Percentiles rank a stretch among this genome's conserved stretches.
Evolutionary conservation across 192 early-diverging fungal genomes (phyloP).

Genomic region (Thamnidium elegans): DNA sequence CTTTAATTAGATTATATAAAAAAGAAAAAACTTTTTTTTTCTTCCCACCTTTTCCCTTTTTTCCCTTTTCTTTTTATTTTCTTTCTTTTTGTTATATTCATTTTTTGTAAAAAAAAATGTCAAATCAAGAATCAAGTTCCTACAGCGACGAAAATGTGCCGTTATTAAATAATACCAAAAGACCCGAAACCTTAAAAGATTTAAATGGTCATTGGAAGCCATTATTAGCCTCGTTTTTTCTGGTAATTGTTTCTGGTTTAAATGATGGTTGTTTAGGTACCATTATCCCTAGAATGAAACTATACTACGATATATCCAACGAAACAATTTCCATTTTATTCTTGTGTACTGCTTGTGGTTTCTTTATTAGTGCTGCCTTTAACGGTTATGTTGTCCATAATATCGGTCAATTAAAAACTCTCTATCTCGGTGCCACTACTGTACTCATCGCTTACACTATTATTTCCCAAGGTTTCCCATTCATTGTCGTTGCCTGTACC

Average conservation of each 20-base stretch:
- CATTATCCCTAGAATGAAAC: slow-evolving; percentile 32
- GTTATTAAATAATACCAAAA: too few relatives aligned
- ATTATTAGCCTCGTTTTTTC: slow-evolving; percentile 17
- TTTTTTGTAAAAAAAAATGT: too few relatives aligned
- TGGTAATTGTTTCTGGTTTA: slow-evolving; percentile 16
- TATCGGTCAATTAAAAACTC: slow-evolving; percentile 18
- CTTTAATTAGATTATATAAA: too few relatives aligned
- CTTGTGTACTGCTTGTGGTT: slow-evolving; percentile 27
- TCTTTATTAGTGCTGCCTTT: slow-evolving; percentile 16
- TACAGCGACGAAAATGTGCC: too few relatives aligned
- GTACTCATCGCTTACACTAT: slow-evolving; percentile 19
- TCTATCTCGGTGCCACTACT: slow-evolving; percentile 6
- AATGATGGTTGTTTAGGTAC: slow-evolving; percentile 30
- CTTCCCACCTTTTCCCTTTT: too few relatives aligned
- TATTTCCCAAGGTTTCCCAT: slow-evolving; percentile 22
- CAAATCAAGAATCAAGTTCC: too few relatives aligned
- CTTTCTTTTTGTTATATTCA: too few relatives aligned
- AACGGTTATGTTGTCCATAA: slow-evolving; percentile 32
- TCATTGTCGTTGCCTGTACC: slow-evolving; percentile 24
- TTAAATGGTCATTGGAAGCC: not conserved
- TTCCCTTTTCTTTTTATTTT: too few relatives aligned
- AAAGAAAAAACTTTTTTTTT: too few relatives aligned
- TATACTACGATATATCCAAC: slow-evolving; percentile 33
- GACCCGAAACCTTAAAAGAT: slow-evolving; percentile 12
- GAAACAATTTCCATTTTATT: slow-evolving; percentile 28